Evolutionary conservation across 2,329 filamentous ascomycete genomes (phyloP), one percentile per base, ranked within the genome.

Genomic region (Thielaviopsis populi): DNA sequence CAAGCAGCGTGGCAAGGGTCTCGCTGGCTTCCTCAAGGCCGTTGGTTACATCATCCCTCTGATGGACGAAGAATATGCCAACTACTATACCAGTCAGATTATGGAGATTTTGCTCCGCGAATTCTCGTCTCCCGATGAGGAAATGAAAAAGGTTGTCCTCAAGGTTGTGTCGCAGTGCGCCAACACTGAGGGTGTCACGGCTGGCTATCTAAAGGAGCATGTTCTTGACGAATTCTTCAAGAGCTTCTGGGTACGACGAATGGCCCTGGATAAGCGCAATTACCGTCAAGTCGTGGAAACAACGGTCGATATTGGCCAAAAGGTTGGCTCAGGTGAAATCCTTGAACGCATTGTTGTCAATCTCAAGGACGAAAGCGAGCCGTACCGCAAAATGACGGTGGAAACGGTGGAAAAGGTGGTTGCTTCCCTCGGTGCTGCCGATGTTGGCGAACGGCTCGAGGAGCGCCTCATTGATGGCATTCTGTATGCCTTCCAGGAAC

Each of bases 11-110:
- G 94, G 94, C 67, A 99, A 99, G 74, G 91, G 92, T 70, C 80
- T 99, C 54, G 92, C 94, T 27, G 92, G 91, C 15, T 99, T 96
- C 75, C 79, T 99, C 67, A 99, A 99, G 76, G 94, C 94, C 58
- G 92, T 99, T 53, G 94, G 94, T 30, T 97, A 94, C 73, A 96
- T 99, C 71, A 97, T 99, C 67, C 94, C 94, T 3, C 82, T 99
- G 62, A 99, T 99, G 94, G 94, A 99, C 76, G 94, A 99, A 75
- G 94, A 99, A 72, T 97, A 96, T 73, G 92, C 94, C 75, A 97
- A 96, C 73, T 99, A 99, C 77, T 99, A 99, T 72, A 97, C 94
- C 8, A 89, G 86, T 69, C 91, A 99, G 74, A 96, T 99, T 70
- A 97, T 99, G 92, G 94, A 97, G 74, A 97, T 97, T 70, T 78